These are phyloP conservation scores for Chalaropsis thielavioides DNA, from an alignment of 2,329 filamentous ascomycete species.

Conservation along the genomic window DNA sequence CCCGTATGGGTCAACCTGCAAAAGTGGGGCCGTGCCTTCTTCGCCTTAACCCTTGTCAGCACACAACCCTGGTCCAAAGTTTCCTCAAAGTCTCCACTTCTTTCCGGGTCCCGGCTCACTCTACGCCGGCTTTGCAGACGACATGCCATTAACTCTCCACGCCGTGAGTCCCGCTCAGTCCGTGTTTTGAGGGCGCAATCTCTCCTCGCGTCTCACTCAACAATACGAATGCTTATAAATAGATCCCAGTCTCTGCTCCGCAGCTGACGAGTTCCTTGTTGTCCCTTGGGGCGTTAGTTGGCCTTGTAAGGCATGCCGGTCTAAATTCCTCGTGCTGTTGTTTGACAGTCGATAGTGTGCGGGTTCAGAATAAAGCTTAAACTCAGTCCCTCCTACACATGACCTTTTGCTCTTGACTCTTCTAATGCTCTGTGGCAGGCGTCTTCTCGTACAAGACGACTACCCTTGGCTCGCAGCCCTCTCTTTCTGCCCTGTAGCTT, in stretches of 20 bases:
- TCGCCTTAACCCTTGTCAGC: background rate
- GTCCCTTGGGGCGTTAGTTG: background rate
- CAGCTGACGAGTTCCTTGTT: background rate
- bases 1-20: background rate
- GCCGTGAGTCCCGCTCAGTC: too few species aligned
- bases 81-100: background rate
- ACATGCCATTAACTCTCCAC: background rate
- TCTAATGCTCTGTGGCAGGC: background rate
- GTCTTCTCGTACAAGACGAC: background rate
- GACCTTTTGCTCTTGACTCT: background rate
- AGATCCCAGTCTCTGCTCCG: background rate
- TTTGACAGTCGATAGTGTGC: background rate
- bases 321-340: background rate
- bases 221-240: background rate
- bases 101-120: background rate
- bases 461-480: background rate
- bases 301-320: conserved; percentile 1
- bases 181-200: too few species aligned
- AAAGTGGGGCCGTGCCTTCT: background rate
- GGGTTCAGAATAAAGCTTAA: conserved; percentile 1
- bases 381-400: background rate
- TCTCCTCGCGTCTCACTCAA: too few species aligned
- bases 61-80: background rate
- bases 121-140: background rate
- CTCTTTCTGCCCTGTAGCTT: background rate